These are phyloP conservation scores for Lotmaria passim DNA, from an alignment of 208 protist genomes.

Conservation along the genomic window DNA sequence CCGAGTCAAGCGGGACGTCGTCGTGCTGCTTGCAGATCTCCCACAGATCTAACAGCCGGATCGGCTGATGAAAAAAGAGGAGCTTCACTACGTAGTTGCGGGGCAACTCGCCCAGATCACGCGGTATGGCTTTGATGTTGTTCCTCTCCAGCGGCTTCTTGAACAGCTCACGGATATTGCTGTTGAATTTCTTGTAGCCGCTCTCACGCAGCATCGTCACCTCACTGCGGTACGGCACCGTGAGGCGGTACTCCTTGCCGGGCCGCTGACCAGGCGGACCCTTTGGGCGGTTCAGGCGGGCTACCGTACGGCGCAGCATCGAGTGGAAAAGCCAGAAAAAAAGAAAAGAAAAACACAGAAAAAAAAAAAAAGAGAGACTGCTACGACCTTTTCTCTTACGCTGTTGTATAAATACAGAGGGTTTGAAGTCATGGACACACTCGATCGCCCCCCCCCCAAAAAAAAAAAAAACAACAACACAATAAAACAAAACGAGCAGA, in stretches of 20 bases:
- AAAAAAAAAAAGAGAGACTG: not conserved
- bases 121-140: slow-evolving; percentile 87
- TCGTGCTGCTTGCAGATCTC: slow-evolving; percentile 85
- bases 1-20: slow-evolving; percentile 88
- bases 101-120: slow-evolving; percentile 88
- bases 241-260: slow-evolving; percentile 81
- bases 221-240: slow-evolving; percentile 83
- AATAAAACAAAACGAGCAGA: too few relatives aligned
- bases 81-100: slow-evolving; percentile 86
- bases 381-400: too few relatives aligned
- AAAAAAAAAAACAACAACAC: too few relatives aligned
- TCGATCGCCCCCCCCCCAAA: too few relatives aligned
- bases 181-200: slow-evolving; percentile 64
- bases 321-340: not conserved
- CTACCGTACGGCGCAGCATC: slow-evolving; percentile 68
- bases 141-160: slow-evolving; percentile 79
- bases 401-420: too few relatives aligned
- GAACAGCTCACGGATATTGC: slow-evolving; percentile 89
- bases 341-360: not conserved
- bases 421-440: too few relatives aligned
- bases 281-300: slow-evolving; percentile 63
- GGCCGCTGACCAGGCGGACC: slow-evolving; percentile 79
- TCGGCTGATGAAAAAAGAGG: slow-evolving; percentile 90
- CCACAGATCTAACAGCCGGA: slow-evolving; percentile 84
- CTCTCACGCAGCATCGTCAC: slow-evolving; percentile 79